Conservation (phyloP, 2,329 filamentous ascomycete species). For the Pyrenophora teres region DNA sequence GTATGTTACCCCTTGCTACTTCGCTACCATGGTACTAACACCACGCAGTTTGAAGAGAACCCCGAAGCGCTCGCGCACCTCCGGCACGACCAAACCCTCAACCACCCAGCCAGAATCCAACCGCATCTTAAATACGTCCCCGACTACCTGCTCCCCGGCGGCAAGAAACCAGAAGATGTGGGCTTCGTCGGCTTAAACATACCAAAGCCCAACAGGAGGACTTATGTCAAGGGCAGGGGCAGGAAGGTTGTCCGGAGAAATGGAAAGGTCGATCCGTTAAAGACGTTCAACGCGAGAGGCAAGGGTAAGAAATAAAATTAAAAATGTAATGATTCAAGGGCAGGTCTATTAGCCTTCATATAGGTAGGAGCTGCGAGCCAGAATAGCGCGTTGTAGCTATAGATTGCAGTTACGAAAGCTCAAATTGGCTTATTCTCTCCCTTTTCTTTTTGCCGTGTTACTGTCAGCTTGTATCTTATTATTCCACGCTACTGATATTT, state of each 20-base stretch:
- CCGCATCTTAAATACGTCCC: conserved; percentile 84
- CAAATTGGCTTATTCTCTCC: no score
- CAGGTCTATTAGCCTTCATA: no score
- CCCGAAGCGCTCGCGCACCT: conserved; percentile 85
- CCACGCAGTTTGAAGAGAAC: conserved; percentile 88
- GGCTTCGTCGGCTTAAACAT: conserved; percentile 73
- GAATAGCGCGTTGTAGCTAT: no score
- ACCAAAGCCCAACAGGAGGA: conserved; percentile 49
- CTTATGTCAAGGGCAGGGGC: conserved; percentile 54
- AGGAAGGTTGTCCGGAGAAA: conserved; percentile 58
- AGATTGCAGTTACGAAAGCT: no score
- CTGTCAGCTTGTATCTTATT: no score
- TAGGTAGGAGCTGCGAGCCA: no score
- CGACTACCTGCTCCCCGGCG: conserved; percentile 82
- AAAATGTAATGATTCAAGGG: no score
- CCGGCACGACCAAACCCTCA: conserved; percentile 84
- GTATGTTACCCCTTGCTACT: conserved; percentile 15
- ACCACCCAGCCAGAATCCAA: conserved; percentile 78
- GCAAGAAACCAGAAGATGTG: conserved; percentile 71
- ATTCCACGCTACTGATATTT: no score
- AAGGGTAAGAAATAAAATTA: conserved; percentile 41
- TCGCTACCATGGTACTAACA: conserved; percentile 13
- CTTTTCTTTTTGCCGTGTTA: no score
- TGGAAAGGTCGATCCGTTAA: conserved; percentile 82
- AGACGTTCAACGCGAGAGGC: conserved; percentile 72